These are phyloP conservation scores for Ephemerocybe angulata DNA, from an alignment of 768 basidiomycete genomes.

Conservation along the genomic window DNA sequence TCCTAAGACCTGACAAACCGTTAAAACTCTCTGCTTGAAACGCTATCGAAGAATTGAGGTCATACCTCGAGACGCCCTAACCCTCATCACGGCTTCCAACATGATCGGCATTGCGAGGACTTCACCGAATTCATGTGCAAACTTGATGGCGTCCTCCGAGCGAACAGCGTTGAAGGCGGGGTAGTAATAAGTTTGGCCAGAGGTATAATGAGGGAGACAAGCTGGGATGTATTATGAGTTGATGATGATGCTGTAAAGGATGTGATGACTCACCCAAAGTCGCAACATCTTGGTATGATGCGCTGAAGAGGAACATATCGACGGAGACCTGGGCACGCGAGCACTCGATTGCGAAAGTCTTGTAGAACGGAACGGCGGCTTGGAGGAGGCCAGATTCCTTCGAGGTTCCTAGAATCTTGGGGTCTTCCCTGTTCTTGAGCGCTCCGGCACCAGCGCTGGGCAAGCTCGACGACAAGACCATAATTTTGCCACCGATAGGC, in stretches of 20 bases:
- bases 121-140: slow-evolving; percentile 95
- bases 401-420: slow-evolving; percentile 89
- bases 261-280: slow-evolving; percentile 61
- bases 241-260: not conserved
- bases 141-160: slow-evolving; percentile 95
- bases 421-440: slow-evolving; percentile 94
- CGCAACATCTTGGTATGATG: slow-evolving; percentile 92
- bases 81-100: slow-evolving; percentile 96
- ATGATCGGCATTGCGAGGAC: slow-evolving; percentile 92
- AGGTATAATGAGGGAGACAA: slow-evolving; percentile 93
- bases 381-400: slow-evolving; percentile 95
- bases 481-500: slow-evolving; percentile 91
- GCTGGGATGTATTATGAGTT: slow-evolving; percentile 39
- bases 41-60: no score
- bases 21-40: not conserved
- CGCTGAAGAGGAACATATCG: slow-evolving; percentile 98
- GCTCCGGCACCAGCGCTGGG: slow-evolving; percentile 88
- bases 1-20: slow-evolving; percentile 67
- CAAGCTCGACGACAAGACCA: slow-evolving; percentile 79
- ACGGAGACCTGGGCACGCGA: slow-evolving; percentile 96
- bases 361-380: slow-evolving; percentile 94
- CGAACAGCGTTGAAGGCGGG: slow-evolving; percentile 95
- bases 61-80: slow-evolving; percentile 91
- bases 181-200: slow-evolving; percentile 97
- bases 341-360: slow-evolving; percentile 98